Base-by-base conservation (phyloP, 2,329 filamentous ascomycete genomes). In the Didymella glomerata region DNA sequence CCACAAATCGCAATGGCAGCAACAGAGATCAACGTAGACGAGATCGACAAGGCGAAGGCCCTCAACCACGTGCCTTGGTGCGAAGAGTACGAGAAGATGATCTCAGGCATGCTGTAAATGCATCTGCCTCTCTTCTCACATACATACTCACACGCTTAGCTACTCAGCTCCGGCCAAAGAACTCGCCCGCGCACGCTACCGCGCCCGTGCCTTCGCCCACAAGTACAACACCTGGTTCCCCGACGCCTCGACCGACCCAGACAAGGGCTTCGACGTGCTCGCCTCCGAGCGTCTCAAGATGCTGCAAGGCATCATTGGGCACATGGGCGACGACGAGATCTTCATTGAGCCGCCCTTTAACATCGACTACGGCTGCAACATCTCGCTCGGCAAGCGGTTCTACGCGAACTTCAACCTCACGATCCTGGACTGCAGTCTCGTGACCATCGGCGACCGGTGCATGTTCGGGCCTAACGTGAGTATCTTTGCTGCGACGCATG, bases 361-460 rank as follows among this genome's bases (percentile, higher is more conserved):
- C 38, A 80, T 89, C 32, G 88, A 90, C 70, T 90, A 90, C 58
- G 88, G 88, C 1, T 85, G 85, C 71, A 90, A 90, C 66, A 83
- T 89, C 62, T 81, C 77, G 6, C 78, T 90, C 0, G 88, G 88
- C 8, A 79, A 85, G 41, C 78, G 82, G n/a, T 88, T 88, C 69
- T 91, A 89, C 66, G 81, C 86, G 44, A 88, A 87, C 65, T 86
- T 86, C 72, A 84, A 84, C 47, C 61, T 82, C 4, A 82, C 81
- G 0, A 81, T 86, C 27, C 70, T 85, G 10, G 83, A 86, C 64
- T 84, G 81, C 30, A 80, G 79, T 4, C 69, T 85, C 0, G 80
- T 86, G 4, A 82, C 77, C 0, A 84, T 86, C 30, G 84, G 84
- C 0, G 78, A 84, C 20, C 69, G 82, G 1, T 80, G 82, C 8